Percentiles rank a stretch among this genome's conserved stretches.
Evolutionary conservation across 495 filamentous ascomycete genomes (phyloP).

Genomic region (Penicillium bovifimosum): DNA sequence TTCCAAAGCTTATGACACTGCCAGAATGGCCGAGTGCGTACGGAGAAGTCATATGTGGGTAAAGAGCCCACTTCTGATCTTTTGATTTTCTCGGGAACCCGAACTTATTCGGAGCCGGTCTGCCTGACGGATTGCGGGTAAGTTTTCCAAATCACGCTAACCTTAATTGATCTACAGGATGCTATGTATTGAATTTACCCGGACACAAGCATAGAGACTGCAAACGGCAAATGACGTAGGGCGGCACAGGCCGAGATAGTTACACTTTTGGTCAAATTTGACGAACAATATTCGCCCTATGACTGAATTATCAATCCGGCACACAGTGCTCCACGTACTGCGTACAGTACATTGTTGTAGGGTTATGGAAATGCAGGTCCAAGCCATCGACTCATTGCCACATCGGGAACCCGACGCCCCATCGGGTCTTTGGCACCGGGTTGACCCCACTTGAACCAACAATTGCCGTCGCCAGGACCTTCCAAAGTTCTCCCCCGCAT

Average conservation of each 20-base stretch:
- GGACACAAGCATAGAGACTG: constrained; percentile 27
- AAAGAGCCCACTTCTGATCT: constrained; percentile 36
- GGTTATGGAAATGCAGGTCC: not conserved
- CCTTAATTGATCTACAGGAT: constrained; percentile 47
- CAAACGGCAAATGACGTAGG: not conserved
- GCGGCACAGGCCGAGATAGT: not conserved
- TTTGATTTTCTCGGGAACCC: constrained; percentile 58
- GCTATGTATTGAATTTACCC: constrained; percentile 67
- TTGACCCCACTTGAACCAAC: constrained; percentile 21
- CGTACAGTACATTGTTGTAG: too few species aligned
- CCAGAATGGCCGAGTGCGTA: constrained; percentile 27
- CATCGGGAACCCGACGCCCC: not conserved
- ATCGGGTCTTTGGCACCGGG: not conserved
- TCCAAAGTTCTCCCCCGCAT: constrained; percentile 24
- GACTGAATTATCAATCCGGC: not conserved
- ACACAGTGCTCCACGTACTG: not conserved
- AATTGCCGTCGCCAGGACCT: constrained; percentile 40
- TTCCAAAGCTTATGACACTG: constrained; percentile 20
- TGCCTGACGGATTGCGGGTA: constrained; percentile 48
- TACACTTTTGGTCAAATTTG: not conserved
- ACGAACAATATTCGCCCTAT: not conserved
- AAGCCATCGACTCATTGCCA: not conserved
- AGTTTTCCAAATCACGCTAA: constrained; percentile 15
- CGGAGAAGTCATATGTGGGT: constrained; percentile 28
- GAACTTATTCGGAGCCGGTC: constrained; percentile 54